Evolutionary conservation across 2,329 filamentous ascomycete genomes (phyloP).

Genomic region (Pyrenophora tritici-repentis): DNA sequence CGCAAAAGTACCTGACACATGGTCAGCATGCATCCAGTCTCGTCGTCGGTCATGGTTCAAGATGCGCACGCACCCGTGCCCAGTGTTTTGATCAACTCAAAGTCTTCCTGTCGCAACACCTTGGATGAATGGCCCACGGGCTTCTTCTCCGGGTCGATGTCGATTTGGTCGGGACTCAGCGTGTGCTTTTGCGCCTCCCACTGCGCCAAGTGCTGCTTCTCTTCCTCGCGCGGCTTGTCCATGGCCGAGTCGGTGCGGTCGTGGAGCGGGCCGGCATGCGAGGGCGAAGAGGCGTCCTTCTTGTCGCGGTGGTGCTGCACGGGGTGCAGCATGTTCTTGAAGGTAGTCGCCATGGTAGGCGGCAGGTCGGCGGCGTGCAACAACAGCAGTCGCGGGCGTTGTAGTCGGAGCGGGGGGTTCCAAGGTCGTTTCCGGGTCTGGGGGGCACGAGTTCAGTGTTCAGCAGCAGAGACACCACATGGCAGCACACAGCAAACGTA

Average conservation of each 20-base stretch:
- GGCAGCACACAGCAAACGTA: slow-evolving; percentile 13
- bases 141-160: slow-evolving; percentile 51
- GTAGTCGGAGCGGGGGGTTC: slow-evolving; percentile 3
- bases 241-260: slow-evolving; percentile 44
- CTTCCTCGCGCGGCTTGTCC: slow-evolving; percentile 51
- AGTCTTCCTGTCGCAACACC: slow-evolving; percentile 62
- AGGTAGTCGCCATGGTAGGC: slow-evolving; percentile 43
- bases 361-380: slow-evolving; percentile 11
- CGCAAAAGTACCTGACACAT: slow-evolving; percentile 71
- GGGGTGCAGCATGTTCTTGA: slow-evolving; percentile 47
- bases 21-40: slow-evolving; percentile 29
- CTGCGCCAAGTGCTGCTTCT: slow-evolving; percentile 53
- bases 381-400: slow-evolving; percentile 4
- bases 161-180: slow-evolving; percentile 51
- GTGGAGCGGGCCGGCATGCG: slow-evolving; percentile 33
- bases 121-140: slow-evolving; percentile 54
- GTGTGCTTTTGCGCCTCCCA: slow-evolving; percentile 54
- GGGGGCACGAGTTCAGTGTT: slow-evolving; percentile 14
- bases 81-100: slow-evolving; percentile 74
- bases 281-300: slow-evolving; percentile 22
- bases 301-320: slow-evolving; percentile 38
- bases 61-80: slow-evolving; percentile 68
- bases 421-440: slow-evolving; percentile 7
- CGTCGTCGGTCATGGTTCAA: neutral
- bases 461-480: slow-evolving; percentile 13